Evolutionary conservation across 805 yeast genomes (phyloP).

Genomic region (Candida rishiriensis): DNA sequence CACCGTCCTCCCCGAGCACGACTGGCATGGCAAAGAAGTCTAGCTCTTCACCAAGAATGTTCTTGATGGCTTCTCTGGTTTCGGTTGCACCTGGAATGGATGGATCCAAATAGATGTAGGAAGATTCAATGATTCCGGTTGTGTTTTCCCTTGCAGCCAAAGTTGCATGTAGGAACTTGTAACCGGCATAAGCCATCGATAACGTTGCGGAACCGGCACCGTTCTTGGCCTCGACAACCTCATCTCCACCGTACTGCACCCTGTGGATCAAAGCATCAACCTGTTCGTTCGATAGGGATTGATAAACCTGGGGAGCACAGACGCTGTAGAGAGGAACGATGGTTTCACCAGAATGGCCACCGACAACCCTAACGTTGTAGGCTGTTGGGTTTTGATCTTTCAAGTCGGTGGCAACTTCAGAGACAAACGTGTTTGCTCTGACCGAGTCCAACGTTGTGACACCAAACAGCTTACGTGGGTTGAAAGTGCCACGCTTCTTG

Average conservation of each 20-base stretch:
- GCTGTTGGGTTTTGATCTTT: conserved; percentile 40
- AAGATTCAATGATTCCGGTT: conserved; percentile 58
- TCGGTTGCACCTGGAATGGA: conserved; percentile 48
- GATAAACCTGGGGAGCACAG: conserved; percentile 27
- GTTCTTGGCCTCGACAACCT: conserved; percentile 88
- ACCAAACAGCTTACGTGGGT: conserved; percentile 76
- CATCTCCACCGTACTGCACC: conserved; percentile 95
- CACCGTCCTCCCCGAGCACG: conserved; percentile 49
- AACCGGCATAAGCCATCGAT: conserved; percentile 93
- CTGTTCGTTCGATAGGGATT: conserved; percentile 31
- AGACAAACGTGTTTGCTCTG: conserved; percentile 77
- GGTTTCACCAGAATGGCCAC: conserved; percentile 95
- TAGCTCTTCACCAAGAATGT: conserved; percentile 25
- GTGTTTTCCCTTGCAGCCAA: conserved; percentile 63
- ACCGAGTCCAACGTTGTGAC: conserved; percentile 86
- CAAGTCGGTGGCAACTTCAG: conserved; percentile 44
- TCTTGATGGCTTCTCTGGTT: conserved; percentile 39
- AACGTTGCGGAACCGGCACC: conserved; percentile 94
- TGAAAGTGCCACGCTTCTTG: conserved; percentile 58
- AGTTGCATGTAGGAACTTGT: conserved; percentile 61
- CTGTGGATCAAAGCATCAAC: conserved; percentile 66
- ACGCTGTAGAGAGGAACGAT: conserved; percentile 78
- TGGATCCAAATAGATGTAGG: conserved; percentile 54
- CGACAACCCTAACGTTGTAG: conserved; percentile 69
- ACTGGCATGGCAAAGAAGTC: conserved; percentile 64